A percentile compares a stretch with the other conserved stretches of the same genome.
Conservation (phyloP, 225 moss, liverwort and hornwort species). For the Asterella californica region DNA sequence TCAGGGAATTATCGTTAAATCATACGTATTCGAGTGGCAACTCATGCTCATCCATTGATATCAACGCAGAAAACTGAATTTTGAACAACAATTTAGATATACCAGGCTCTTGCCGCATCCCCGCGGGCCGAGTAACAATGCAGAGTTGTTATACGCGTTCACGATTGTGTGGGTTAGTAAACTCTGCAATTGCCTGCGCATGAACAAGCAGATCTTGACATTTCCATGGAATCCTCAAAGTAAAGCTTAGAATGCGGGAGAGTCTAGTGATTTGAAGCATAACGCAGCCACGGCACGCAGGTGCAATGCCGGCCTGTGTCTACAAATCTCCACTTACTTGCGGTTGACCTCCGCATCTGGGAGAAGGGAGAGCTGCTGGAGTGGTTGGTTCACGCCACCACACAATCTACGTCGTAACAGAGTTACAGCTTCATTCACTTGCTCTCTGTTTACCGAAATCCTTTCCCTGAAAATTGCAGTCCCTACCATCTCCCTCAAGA, state of each 20-base stretch:
- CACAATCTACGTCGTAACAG: conserved; percentile 67
- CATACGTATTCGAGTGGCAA: background rate
- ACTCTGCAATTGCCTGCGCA: conserved; percentile 59
- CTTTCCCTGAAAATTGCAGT: conserved; percentile 10
- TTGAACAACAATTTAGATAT: background rate
- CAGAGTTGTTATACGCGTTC: conserved; percentile 82
- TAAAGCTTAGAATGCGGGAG: background rate
- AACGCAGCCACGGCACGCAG: background rate
- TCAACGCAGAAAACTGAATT: background rate
- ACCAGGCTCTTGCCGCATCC: conserved; percentile 96
- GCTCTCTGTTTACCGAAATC: conserved; percentile 33
- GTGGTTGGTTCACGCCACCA: conserved; percentile 30
- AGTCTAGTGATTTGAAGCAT: background rate
- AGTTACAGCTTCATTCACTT: conserved; percentile 53
- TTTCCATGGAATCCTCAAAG: background rate
- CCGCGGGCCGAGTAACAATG: conserved; percentile 85
- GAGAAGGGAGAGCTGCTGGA: conserved; percentile 41
- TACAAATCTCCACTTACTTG: conserved; percentile 37
- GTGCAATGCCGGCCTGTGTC: background rate
- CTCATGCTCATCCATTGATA: background rate
- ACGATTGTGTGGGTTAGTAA: conserved; percentile 68
- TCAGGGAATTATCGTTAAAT: background rate
- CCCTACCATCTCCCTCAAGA: conserved; percentile 14
- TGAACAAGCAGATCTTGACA: background rate
- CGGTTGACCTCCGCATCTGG: conserved; percentile 60